These are phyloP conservation scores for Leccinum truebloodii DNA, from an alignment of 768 basidiomycete genomes.

Conservation along the genomic window DNA sequence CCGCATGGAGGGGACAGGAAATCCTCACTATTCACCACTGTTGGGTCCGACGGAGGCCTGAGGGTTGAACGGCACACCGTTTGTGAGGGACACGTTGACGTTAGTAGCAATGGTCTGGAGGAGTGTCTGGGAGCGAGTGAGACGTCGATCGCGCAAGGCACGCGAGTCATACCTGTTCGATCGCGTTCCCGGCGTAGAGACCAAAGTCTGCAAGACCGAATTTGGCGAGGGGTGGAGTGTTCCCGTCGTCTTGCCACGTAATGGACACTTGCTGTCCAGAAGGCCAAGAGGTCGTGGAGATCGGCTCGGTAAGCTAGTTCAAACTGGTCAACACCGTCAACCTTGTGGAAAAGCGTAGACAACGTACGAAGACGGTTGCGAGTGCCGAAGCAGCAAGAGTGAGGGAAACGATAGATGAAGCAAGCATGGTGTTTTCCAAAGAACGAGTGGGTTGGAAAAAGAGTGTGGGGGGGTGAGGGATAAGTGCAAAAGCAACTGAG, in stretches of 20 bases:
- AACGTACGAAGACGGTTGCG: slow-evolving; percentile 58
- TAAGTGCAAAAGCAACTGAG: slow-evolving; percentile 6
- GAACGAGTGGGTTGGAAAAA: slow-evolving; percentile 22
- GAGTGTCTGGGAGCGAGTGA: slow-evolving; percentile 41
- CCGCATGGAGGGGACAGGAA: too few species aligned
- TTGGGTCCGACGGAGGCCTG: slow-evolving; percentile 55
- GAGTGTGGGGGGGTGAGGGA: slow-evolving; percentile 22
- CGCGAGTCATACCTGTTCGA: slow-evolving; percentile 53
- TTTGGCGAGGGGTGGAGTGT: slow-evolving; percentile 45
- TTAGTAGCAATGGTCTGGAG: slow-evolving; percentile 52
- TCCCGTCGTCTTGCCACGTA: slow-evolving; percentile 59
- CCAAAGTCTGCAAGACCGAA: slow-evolving; percentile 56
- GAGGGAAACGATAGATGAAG: slow-evolving; percentile 47
- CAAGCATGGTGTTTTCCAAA: slow-evolving; percentile 46
- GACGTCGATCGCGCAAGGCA: neutral
- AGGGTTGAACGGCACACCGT: slow-evolving; percentile 52
- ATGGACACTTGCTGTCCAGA: slow-evolving; percentile 53
- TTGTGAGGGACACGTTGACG: slow-evolving; percentile 52
- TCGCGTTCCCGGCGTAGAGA: slow-evolving; percentile 64
- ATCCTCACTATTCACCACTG: slow-evolving; percentile 53
- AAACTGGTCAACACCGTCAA: slow-evolving; percentile 3
- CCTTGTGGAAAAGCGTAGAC: neutral
- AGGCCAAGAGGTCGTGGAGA: slow-evolving; percentile 43
- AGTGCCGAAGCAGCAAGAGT: slow-evolving; percentile 53
- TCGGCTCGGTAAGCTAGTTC: slow-evolving; percentile 58